A percentile compares a stretch with the other conserved stretches of the same genome.
Conservation (phyloP, 2,329 filamentous ascomycete genomes). For the Aspergillus clavatus region DNA sequence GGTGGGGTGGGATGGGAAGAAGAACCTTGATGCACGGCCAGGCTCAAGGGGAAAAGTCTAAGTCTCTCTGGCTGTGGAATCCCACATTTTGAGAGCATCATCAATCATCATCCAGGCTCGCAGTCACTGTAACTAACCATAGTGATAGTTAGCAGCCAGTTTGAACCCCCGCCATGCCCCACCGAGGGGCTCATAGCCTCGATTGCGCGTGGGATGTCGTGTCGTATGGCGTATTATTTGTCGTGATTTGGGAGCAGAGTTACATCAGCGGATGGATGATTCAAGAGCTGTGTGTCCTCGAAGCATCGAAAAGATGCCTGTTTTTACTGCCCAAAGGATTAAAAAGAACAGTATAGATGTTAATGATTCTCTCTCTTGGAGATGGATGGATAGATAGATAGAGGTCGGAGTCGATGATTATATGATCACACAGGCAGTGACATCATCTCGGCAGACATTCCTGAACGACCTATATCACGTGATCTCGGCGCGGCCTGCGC, state of each 20-base stretch:
- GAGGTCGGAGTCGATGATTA: background rate
- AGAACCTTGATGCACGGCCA: too few relatives aligned
- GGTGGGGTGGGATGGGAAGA: conserved; percentile 11
- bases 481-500: too few relatives aligned
- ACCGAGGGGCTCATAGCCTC: background rate
- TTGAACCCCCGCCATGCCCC: background rate
- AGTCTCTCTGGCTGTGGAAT: too few relatives aligned
- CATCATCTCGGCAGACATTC: conserved; percentile 5
- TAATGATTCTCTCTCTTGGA: background rate
- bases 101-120: too few relatives aligned
- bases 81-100: too few relatives aligned
- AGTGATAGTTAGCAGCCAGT: too few relatives aligned
- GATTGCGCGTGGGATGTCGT: background rate
- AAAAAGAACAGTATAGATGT: background rate
- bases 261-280: background rate
- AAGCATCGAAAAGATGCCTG: background rate
- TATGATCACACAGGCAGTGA: too few relatives aligned
- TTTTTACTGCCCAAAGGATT: too few relatives aligned
- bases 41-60: too few relatives aligned
- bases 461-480: too few relatives aligned
- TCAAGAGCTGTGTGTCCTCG: background rate
- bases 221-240: background rate
- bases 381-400: background rate
- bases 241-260: background rate
- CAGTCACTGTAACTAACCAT: too few relatives aligned